These are phyloP conservation scores for Bertia moriformis DNA, from an alignment of 2,329 filamentous ascomycete species.

Conservation along the genomic window DNA sequence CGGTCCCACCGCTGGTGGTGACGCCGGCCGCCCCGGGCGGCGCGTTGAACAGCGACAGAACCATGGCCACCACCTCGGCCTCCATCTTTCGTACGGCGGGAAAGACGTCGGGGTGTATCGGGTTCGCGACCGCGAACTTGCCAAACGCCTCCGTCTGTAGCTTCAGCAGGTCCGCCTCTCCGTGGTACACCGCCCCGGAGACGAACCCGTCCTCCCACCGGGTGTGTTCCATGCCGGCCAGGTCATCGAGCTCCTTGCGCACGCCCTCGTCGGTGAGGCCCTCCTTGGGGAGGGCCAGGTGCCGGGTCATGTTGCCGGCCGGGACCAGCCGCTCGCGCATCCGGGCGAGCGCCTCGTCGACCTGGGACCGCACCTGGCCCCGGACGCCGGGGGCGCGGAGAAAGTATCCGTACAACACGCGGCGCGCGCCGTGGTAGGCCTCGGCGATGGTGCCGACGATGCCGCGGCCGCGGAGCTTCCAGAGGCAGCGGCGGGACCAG, in stretches of 20 bases:
- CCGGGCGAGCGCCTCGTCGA: slow-evolving; percentile 66
- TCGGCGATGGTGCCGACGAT: slow-evolving; percentile 65
- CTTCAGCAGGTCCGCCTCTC: slow-evolving; percentile 65
- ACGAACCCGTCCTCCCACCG: slow-evolving; percentile 94
- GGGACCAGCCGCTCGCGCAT: slow-evolving; percentile 74
- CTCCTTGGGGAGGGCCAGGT: slow-evolving; percentile 65
- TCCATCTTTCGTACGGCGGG: slow-evolving; percentile 98
- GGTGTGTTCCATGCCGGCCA: slow-evolving; percentile 82
- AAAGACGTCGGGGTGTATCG: slow-evolving; percentile 95
- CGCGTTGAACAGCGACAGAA: slow-evolving; percentile 75
- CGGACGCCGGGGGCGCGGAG: slow-evolving; percentile 76
- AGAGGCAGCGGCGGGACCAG: slow-evolving; percentile 64
- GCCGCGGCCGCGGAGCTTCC: slow-evolving; percentile 80
- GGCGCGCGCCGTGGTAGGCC: slow-evolving; percentile 57
- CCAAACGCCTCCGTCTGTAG: slow-evolving; percentile 87
- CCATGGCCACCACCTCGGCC: slow-evolving; percentile 94
- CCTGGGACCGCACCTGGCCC: slow-evolving; percentile 69
- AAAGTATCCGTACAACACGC: slow-evolving; percentile 72
- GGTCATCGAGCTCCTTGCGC: slow-evolving; percentile 60
- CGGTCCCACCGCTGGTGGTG: slow-evolving; percentile 82
- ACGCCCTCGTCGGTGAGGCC: slow-evolving; percentile 72
- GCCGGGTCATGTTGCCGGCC: slow-evolving; percentile 53
- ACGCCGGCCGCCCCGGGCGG: slow-evolving; percentile 75
- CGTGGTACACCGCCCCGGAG: slow-evolving; percentile 91
- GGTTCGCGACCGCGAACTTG: slow-evolving; percentile 88